Conservation (phyloP, 176 grass and related monocot species). For the Dendrocalamus sinicus region DNA sequence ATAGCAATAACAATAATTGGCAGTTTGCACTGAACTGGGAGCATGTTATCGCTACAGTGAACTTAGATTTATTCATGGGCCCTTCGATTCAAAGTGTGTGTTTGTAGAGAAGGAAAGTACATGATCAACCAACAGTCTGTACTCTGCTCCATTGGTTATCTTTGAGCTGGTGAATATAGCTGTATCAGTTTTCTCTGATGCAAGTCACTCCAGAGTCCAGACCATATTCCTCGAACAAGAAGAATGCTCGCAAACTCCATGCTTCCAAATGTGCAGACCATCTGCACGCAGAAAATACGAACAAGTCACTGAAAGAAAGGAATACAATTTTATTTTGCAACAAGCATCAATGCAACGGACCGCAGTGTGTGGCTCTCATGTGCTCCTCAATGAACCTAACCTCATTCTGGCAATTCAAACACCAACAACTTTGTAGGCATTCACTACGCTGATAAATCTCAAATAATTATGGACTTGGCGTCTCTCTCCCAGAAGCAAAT, state of each 20-base stretch:
- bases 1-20: slow-evolving; percentile 23
- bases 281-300: slow-evolving; percentile 45
- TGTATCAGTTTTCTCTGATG: slow-evolving; percentile 76
- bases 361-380: not conserved
- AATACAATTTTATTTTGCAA: not conserved
- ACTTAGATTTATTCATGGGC: slow-evolving; percentile 6
- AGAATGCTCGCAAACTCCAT: slow-evolving; percentile 90
- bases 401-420: not conserved
- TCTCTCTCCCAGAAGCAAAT: not conserved
- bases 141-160: slow-evolving; percentile 65
- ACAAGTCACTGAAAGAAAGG: not conserved
- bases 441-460: not conserved
- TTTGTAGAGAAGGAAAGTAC: slow-evolving; percentile 15
- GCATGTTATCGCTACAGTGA: slow-evolving; percentile 24
- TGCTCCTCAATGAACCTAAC: not conserved
- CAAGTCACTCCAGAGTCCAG: slow-evolving; percentile 84
- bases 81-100: slow-evolving; percentile 7
- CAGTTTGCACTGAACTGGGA: slow-evolving; percentile 3
- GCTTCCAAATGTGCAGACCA: slow-evolving; percentile 93
- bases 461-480: not conserved
- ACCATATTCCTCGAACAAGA: slow-evolving; percentile 90
- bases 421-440: not conserved
- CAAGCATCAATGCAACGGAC: not conserved
- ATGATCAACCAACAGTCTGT: slow-evolving; percentile 64
- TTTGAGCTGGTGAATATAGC: slow-evolving; percentile 72